Evolutionary conservation across 2,329 filamentous ascomycete genomes (phyloP), one percentile per base, ranked within the genome.

Genomic region (Dactylella cylindrospora): DNA sequence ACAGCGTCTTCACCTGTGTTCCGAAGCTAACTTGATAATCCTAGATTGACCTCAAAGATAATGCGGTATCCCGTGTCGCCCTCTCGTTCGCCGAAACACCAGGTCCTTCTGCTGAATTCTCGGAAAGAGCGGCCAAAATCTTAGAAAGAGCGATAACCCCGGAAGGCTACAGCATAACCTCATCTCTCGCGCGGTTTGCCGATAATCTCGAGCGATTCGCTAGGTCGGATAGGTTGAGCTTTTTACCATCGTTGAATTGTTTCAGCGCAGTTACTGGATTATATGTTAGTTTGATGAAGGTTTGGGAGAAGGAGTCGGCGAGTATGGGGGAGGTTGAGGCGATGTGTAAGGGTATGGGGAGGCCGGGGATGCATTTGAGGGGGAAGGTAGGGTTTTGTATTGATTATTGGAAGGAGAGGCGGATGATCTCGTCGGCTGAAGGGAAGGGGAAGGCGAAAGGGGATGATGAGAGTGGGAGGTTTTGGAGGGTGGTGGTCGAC

Each of bases 201-300:
- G 76, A 76, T 25, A 90, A 90, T 69, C 76, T 94, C 28, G 82
- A 86, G 68, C 79, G 80, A 28, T 74, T 93, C 26, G 83, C 86
- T 2, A 78, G 73, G 3, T 73, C 90, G 51, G 88, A 93, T 70
- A 84, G 82, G 67, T 77, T 91, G 46, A 89, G 86, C 71, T 78
- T 82, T 17, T 76, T 79, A 23, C 83, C 82, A 1, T 80, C 80
- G 3, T 77, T 91, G 5, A 88, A 88, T 67, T 87, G 87, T 71
- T 86, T 88, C 70, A 85, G 89, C 70, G 88, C 88, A 0, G 76
- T 91, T 36, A 82, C 81, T 3, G 86, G 86, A 2, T 76, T 94
- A 4, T 88, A 85, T 71, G 79, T 79, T 53, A 87, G 85, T 68
- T 74, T 93, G 60, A 76, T 79, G 59, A 83, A 78, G 67, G 74